Evolutionary conservation across 495 filamentous ascomycete genomes (phyloP), one percentile per base, ranked within the genome.

Genomic region (Chlorociboria aeruginascens): DNA sequence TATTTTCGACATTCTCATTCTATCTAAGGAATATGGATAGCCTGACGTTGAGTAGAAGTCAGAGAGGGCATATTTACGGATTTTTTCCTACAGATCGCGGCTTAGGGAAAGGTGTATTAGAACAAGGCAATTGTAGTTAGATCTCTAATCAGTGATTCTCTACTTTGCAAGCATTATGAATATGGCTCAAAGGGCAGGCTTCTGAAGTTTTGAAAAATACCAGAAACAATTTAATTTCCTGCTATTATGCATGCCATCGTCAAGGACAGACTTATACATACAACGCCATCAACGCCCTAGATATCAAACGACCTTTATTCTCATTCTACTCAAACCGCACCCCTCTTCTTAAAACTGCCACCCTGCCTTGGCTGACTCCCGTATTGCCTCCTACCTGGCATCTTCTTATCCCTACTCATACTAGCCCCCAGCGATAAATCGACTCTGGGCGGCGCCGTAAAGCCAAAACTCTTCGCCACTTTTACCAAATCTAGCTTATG

Each of bases 401-500:
- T 64, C 69, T 89, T 92, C 79, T 93, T 96, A 58, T 94, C 86
- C 49, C 85, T 69, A 48, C 77, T 77, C 81, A 97, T 79, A 54
- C 90, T 89, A 7, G 89, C 79, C 0, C 89, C 88, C 29, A 98
- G 67, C 31, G 78, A 79, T 56, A 97, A 83, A 63, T 98, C 92
- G 29, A 98, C 83, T 39, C 87, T 75, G 8, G 92, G 92, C n/a
- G 92, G 90, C 0, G 82, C 77, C 4, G 73, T 61, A 63, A 98
- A 98, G 0, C 92, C 92, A 59, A 96, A 98, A 40, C 83, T 78
- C 75, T 90, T 95, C 40, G 92, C 88, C 12, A 98, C 83, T 69
- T 95, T 95, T 51, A 83, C 75, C 32, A 97, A 72, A 64, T 98
- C 92, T 8, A 98, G 74, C 63, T 93, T 92, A 60, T 96, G 70